Base-by-base conservation (phyloP, 108 stramenopile species). In the Cyclotella kingstonii region DNA sequence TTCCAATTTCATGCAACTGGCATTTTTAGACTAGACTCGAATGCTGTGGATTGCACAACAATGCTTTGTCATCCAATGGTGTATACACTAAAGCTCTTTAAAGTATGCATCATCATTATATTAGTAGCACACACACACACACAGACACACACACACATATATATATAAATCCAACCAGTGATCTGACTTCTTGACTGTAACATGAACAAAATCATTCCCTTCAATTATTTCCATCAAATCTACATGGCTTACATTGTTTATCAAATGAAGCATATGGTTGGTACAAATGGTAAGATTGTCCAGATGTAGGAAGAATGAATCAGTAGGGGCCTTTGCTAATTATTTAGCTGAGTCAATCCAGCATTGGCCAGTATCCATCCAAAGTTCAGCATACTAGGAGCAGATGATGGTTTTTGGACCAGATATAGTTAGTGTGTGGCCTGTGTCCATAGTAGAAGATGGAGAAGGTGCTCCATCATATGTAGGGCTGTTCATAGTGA, bases 111-210 rank as follows among this genome's bases (percentile, higher is more conserved):
- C 36, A 56, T 66, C 49, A 93, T 69, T 0, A 86, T 78, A 65
- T 87, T 85, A 25, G 73, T 76, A 9, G 91, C 87, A 60, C 87
- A 87, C 15, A 81, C 81, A 23, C 89, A 58, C 54, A 87, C 86
- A 73, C 89, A 89, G 7, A 84, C 84, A 10, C 84, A 79, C 14
- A 89, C 73, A 7, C 87, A 87, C 55, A 93, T 89, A 43, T 89
- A 93, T 46, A 60, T 82, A 66, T 84, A 88, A 57, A 44, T 40
- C 28, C 77, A 54, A 46, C 75, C 91, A 46, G 77, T 85, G 64
- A 87, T 23, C 77, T 82, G 22, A 84, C 60, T 2, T 84, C 72
- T 40, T 85, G 73, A 68, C 89, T 87, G 9, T 85, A 66, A 29
- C 84, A 80, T 15, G 85, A 72, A 11, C 82, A 60, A 5, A 83